Conservation (phyloP, 2,329 filamentous ascomycete species). For the Ceratocystis albifundus region DNA sequence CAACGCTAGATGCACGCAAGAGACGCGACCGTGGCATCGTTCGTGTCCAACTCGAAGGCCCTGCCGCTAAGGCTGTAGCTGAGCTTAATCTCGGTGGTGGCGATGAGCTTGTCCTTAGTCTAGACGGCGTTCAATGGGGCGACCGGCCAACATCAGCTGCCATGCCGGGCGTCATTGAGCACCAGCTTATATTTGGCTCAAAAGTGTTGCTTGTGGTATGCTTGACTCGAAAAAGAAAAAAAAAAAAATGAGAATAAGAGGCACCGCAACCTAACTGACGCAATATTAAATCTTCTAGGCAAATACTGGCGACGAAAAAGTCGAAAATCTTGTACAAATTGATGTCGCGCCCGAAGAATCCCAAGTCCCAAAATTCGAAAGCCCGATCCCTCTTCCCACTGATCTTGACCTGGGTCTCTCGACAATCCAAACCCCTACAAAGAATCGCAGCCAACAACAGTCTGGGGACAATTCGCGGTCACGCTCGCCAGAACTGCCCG, state of each 20-base stretch:
- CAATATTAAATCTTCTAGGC: constrained; percentile 1
- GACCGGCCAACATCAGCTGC: constrained; percentile 39
- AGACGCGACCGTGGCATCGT: constrained; percentile 70
- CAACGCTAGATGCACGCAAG: constrained; percentile 72
- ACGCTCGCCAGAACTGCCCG: neutral
- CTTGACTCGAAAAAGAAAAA: neutral
- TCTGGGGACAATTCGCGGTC: constrained; percentile 5
- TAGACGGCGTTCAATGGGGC: constrained; percentile 58
- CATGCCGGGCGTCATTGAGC: constrained; percentile 44
- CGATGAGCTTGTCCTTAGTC: constrained; percentile 57
- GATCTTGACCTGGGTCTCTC: constrained; percentile 17
- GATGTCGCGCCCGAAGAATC: constrained; percentile 30
- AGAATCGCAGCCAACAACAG: constrained; percentile 21
- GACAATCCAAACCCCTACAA: constrained; percentile 24
- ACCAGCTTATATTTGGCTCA: constrained; percentile 46
- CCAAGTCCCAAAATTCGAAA: constrained; percentile 25
- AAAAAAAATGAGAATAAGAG: too few relatives aligned
- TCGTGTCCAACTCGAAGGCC: constrained; percentile 60
- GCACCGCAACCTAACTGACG: neutral
- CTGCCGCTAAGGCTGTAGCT: constrained; percentile 57
- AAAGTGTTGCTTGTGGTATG: constrained; percentile 39
- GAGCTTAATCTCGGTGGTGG: constrained; percentile 61
- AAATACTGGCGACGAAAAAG: constrained; percentile 15
- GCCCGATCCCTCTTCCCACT: constrained; percentile 16
- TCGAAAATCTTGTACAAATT: constrained; percentile 41